Conservation (phyloP, 176 grass and related monocot genomes). For the Phyllostachys edulis region DNA sequence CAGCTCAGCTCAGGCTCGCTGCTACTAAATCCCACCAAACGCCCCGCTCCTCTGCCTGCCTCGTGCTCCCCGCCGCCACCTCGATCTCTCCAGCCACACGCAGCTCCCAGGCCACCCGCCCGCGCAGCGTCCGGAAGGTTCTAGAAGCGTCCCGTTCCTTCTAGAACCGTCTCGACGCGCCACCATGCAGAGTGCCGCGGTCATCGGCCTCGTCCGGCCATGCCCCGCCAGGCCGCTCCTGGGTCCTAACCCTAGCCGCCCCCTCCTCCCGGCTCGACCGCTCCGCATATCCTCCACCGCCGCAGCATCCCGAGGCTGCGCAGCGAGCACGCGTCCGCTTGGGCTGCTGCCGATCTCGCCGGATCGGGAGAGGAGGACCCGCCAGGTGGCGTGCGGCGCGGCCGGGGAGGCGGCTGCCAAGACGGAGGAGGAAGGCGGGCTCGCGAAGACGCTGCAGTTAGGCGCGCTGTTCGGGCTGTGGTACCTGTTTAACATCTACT, state of each 20-base stretch:
- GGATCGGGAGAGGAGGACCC: constrained; percentile 9
- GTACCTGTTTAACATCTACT: constrained; percentile 94
- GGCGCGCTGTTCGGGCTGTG: constrained; percentile 66
- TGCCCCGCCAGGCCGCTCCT: constrained; percentile 26
- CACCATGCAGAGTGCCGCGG: constrained; percentile 52
- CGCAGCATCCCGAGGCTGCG: neutral
- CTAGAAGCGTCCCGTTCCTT: neutral
- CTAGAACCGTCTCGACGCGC: neutral
- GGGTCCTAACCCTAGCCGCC: neutral
- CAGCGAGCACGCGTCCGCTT: neutral
- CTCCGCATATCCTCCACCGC: constrained; percentile 8
- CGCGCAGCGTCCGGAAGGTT: neutral
- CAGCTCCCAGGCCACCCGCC: neutral
- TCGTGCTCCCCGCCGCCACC: neutral
- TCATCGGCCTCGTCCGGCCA: constrained; percentile 41
- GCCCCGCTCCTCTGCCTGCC: neutral
- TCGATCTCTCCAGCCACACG: neutral
- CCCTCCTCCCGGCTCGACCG: neutral
- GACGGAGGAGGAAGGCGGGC: constrained; percentile 10
- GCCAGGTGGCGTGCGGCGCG: constrained; percentile 3
- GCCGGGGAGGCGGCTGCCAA: neutral
- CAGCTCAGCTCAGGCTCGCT: neutral
- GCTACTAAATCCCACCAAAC: constrained; percentile 4
- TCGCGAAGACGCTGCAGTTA: constrained; percentile 54
- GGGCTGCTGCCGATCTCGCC: constrained; percentile 46